Percentiles rank a stretch among this genome's conserved stretches.
These are phyloP conservation scores for Saccharomycopsis sp. DNA, from an alignment of 805 yeast species.

Conservation along the genomic window DNA sequence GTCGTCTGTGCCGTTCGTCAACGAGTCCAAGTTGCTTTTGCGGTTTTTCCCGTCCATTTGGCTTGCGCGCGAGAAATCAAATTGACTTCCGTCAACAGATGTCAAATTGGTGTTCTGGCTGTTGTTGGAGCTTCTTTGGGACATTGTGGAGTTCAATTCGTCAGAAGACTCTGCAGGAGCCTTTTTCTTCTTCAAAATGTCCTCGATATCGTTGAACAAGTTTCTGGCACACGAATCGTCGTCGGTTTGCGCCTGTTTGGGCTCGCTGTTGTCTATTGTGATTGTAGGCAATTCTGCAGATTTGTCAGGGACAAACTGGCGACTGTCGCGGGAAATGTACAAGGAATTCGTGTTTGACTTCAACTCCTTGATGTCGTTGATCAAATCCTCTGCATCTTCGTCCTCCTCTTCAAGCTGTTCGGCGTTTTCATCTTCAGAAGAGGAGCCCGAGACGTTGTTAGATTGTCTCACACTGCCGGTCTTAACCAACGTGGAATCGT, in stretches of 20 bases:
- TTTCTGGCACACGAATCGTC: slow-evolving; percentile 1
- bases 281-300: background rate
- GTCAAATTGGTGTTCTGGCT: slow-evolving; percentile 1
- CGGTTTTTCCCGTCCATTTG: background rate
- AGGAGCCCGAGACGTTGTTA: background rate
- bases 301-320: background rate
- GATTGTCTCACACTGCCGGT: background rate
- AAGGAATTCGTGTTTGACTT: slow-evolving; percentile 5
- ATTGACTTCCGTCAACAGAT: slow-evolving; percentile 1
- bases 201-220: slow-evolving; percentile 4
- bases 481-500: background rate
- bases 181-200: slow-evolving; percentile 1
- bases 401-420: background rate
- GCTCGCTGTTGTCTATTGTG: background rate
- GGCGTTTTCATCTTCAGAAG: background rate
- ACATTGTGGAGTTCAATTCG: background rate
- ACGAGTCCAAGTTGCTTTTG: slow-evolving; percentile 12
- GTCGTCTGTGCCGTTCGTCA: slow-evolving; percentile 10
- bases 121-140: background rate
- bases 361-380: slow-evolving; percentile 8
- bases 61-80: background rate
- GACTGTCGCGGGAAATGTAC: background rate
- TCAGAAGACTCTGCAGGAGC: background rate
- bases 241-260: background rate
- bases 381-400: slow-evolving; percentile 11